Evolutionary conservation across 768 basidiomycete genomes (phyloP).

Genomic region (Amanita phalloides): DNA sequence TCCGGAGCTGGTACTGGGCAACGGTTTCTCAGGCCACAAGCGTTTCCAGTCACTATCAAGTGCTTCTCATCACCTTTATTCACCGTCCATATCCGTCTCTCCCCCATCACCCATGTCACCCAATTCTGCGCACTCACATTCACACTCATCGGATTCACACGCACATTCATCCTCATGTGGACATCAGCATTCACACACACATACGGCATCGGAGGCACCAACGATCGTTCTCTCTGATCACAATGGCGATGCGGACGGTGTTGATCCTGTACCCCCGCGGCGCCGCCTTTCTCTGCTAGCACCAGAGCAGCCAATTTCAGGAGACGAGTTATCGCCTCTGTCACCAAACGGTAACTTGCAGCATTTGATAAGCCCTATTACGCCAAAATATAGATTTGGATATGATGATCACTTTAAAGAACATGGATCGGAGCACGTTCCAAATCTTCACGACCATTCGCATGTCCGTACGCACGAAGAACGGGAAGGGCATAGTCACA

Average conservation of each 20-base stretch:
- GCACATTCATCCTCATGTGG: slow-evolving; percentile 1
- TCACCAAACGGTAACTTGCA: slow-evolving; percentile 11
- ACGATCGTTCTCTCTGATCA: slow-evolving; percentile 4
- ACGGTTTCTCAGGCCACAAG: background rate
- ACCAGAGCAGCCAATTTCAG: slow-evolving; percentile 11
- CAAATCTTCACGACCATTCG: slow-evolving; percentile 37
- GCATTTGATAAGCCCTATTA: slow-evolving; percentile 41
- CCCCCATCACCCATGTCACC: slow-evolving; percentile 10
- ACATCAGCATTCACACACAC: slow-evolving; percentile 10
- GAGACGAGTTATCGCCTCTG: slow-evolving; percentile 10
- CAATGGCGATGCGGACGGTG: background rate
- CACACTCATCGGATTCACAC: slow-evolving; percentile 12
- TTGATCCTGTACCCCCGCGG: background rate
- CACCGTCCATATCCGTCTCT: slow-evolving; percentile 14
- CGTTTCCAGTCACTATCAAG: background rate
- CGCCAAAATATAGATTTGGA: slow-evolving; percentile 50
- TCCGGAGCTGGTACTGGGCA: background rate
- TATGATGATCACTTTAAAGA: slow-evolving; percentile 40
- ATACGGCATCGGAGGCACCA: slow-evolving; percentile 12
- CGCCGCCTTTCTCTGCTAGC: slow-evolving; percentile 15
- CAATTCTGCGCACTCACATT: slow-evolving; percentile 11
- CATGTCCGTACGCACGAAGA: slow-evolving; percentile 33
- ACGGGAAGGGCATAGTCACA: slow-evolving; percentile 85
- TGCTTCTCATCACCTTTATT: slow-evolving; percentile 15
- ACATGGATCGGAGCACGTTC: slow-evolving; percentile 28